Conservation (phyloP, 352 stramenopile species). For the Pythium oligandrum region DNA sequence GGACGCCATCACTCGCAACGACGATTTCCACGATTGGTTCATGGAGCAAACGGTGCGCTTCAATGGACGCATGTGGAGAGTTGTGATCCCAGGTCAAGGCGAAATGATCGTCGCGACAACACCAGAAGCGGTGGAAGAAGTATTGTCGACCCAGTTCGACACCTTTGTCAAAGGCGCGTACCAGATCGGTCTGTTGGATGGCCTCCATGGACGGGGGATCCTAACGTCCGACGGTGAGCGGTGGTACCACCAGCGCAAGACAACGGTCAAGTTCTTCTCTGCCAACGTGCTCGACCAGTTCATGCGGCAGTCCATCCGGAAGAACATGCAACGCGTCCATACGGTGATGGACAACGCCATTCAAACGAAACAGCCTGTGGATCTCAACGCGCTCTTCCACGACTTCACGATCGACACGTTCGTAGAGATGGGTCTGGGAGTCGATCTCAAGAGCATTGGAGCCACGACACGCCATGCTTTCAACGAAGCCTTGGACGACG, state of each 20-base stretch:
- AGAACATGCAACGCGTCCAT: constrained; percentile 25
- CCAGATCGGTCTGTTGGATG: constrained; percentile 7
- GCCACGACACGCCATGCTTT: constrained; percentile 33
- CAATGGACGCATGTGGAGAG: constrained; percentile 3
- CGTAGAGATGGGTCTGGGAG: constrained; percentile 40
- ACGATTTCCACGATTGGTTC: constrained; percentile 9
- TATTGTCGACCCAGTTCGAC: constrained; percentile 27
- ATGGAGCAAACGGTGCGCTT: neutral
- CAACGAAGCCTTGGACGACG: constrained; percentile 9
- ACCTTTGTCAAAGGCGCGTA: constrained; percentile 20
- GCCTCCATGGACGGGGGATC: constrained; percentile 8
- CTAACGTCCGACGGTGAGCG: constrained; percentile 13
- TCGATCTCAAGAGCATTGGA: constrained; percentile 31
- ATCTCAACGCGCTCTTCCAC: constrained; percentile 35
- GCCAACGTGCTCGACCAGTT: constrained; percentile 28
- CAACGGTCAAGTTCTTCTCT: constrained; percentile 37
- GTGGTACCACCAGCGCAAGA: constrained; percentile 44
- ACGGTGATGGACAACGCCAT: constrained; percentile 20
- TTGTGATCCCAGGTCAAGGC: neutral
- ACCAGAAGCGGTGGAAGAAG: constrained; percentile 8
- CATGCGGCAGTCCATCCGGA: constrained; percentile 34
- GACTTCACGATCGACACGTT: constrained; percentile 45
- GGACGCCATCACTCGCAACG: too few species aligned
- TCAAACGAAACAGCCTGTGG: constrained; percentile 15
- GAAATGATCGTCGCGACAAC: constrained; percentile 7